Evolutionary conservation across 495 filamentous ascomycete species (phyloP), one percentile per base, ranked within the genome.

Genomic region (Neurospora discreta): DNA sequence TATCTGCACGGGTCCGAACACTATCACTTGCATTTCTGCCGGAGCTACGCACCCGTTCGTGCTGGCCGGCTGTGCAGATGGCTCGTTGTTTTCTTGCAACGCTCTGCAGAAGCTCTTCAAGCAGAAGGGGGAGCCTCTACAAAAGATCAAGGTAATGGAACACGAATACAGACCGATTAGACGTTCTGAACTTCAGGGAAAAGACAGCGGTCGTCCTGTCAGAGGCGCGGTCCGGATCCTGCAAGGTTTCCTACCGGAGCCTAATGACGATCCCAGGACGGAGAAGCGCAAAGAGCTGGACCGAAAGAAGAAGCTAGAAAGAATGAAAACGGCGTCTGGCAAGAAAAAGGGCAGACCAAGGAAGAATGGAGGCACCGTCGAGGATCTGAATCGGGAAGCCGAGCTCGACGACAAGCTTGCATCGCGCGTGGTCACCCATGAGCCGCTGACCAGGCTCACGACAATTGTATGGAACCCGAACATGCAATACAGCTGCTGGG

Each of bases 231-330:
- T 78, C 11, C 73, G 83, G 30, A 79, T 86, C 39, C 70, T 85
- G 20, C 81, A 85, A 68, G 82, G 83, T 2, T 85, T 81, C 65
- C 68, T 78, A 7, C 80, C 81, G 0, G 83, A 86, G 86, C 82
- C 87, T 68, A 88, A 88, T 73, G 89, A 87, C 70, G 91, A 93
- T 78, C 88, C 88, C 72, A 87, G 87, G 76, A 83, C 81, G 58
- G 90, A 89, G 26, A 86, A 90, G 78, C 84, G 86, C 38, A 92
- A 90, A 81, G 87, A 87, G 75, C 84, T 89, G 44, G 89, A 91
- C 75, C 84, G 85, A 40, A 88, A 76, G 46, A 78, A 79, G 73
- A 69, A 71, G 33, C 69, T 87, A 58, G 87, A 88, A 74, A 82
- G 82, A 23, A 86, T 84, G 74, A 88, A 87, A 44, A 89, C 85